A percentile compares a stretch with the other conserved stretches of the same genome.
These are phyloP conservation scores for Apiospora sp. DNA, from an alignment of 2,329 filamentous ascomycete species.

Conservation along the genomic window DNA sequence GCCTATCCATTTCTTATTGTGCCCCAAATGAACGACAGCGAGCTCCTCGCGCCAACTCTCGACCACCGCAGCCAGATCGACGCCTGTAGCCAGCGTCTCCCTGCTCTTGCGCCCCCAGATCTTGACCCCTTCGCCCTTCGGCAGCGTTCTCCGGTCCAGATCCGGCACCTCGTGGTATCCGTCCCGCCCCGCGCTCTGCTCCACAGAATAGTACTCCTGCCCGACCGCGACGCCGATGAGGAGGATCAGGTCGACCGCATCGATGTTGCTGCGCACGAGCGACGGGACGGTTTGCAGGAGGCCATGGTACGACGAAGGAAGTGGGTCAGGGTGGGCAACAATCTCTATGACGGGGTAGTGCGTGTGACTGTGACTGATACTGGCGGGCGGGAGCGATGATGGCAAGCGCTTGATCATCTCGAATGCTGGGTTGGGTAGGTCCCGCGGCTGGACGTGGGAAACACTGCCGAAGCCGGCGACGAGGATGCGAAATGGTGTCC, in stretches of 20 bases:
- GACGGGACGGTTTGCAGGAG: background rate
- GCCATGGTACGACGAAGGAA: background rate
- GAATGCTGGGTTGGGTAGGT: conserved; percentile 1
- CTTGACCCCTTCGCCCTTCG: background rate
- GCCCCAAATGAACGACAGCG: background rate
- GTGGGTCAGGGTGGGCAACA: background rate
- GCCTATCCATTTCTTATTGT: background rate
- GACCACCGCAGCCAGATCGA: background rate
- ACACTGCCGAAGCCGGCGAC: background rate
- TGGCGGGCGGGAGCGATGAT: background rate
- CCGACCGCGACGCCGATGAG: conserved; percentile 1
- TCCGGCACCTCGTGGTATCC: background rate
- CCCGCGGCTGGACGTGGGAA: conserved; percentile 7
- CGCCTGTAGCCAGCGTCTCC: background rate
- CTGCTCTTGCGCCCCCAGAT: background rate
- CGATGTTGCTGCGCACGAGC: background rate
- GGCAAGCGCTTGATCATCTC: background rate
- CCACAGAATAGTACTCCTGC: background rate
- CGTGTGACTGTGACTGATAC: background rate
- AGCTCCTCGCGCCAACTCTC: background rate
- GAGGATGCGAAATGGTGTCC: background rate
- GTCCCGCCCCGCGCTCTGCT: background rate
- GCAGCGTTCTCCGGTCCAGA: background rate
- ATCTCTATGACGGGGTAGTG: background rate
- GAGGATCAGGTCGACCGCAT: background rate